Conservation (phyloP, 805 yeast species). For the Pichia kluyveri region DNA sequence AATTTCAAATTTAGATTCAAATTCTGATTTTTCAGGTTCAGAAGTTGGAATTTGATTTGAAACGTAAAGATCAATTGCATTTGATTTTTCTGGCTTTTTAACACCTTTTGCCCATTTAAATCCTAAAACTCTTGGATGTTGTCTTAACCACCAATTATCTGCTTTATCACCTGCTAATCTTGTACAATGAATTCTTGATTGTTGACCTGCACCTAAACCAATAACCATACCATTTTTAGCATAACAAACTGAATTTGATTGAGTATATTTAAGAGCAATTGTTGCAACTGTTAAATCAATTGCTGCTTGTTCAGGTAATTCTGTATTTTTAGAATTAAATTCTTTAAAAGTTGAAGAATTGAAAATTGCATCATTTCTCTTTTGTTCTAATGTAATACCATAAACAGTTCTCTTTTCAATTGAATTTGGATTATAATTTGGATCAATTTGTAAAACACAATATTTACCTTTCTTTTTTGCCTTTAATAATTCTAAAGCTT, state of each 20-base stretch:
- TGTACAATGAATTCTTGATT: conserved; percentile 98
- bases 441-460: conserved; percentile 93
- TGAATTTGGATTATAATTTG: conserved; percentile 75
- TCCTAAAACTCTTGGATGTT: conserved; percentile 87
- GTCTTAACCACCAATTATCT: conserved; percentile 99
- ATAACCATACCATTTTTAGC: conserved; percentile 99
- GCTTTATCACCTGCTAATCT: conserved; percentile 99
- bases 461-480: conserved; percentile 97
- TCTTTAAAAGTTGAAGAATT: conserved; percentile 86
- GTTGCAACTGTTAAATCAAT: conserved; percentile 96
- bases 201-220: conserved; percentile 99
- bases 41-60: conserved; percentile 83
- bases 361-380: conserved; percentile 95
- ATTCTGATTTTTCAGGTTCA: conserved; percentile 91
- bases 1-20: conserved; percentile 77
- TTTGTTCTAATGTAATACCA: conserved; percentile 92
- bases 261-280: conserved; percentile 94
- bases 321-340: conserved; percentile 80
- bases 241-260: conserved; percentile 96
- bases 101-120: conserved; percentile 98
- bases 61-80: conserved; percentile 92
- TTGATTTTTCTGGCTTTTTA: conserved; percentile 97
- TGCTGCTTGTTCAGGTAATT: conserved; percentile 82
- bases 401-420: conserved; percentile 90
- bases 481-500: conserved; percentile 79